Evolutionary conservation across 2,329 filamentous ascomycete species (phyloP).

Genomic region (Aurifilum marmelostoma): DNA sequence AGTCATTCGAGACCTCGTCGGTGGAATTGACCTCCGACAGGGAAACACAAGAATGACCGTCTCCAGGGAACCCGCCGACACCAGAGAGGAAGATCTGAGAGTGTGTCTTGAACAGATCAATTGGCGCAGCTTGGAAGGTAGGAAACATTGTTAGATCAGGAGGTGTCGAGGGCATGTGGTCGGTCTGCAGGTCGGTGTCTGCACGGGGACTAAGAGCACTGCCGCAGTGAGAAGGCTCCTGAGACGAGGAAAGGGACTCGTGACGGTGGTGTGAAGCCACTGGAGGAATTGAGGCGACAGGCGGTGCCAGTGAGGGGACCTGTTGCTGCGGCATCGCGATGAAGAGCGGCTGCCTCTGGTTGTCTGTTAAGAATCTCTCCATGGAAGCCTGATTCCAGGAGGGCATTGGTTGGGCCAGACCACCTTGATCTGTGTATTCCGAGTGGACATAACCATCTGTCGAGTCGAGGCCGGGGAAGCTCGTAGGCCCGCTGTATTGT

Average conservation of each 20-base stretch:
- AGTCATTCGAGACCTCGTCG: constrained; percentile 36
- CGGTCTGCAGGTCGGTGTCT: constrained; percentile 44
- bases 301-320: constrained; percentile 17
- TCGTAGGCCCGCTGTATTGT: constrained; percentile 13
- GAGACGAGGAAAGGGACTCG: constrained; percentile 44
- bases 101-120: constrained; percentile 35
- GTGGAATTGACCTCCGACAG: constrained; percentile 40
- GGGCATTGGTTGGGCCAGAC: constrained; percentile 28
- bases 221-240: constrained; percentile 42
- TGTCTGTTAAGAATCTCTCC: constrained; percentile 38
- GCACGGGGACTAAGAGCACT: constrained; percentile 43
- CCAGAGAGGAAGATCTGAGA: constrained; percentile 37
- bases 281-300: constrained; percentile 29
- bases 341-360: constrained; percentile 35
- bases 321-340: constrained; percentile 29
- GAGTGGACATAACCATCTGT: constrained; percentile 24
- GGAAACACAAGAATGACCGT: constrained; percentile 38
- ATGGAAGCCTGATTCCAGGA: constrained; percentile 34
- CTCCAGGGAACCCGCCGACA: constrained; percentile 33
- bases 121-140: constrained; percentile 34
- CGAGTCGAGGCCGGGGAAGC: constrained; percentile 12
- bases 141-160: constrained; percentile 39
- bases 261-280: constrained; percentile 35
- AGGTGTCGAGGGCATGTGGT: constrained; percentile 43
- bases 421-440: constrained; percentile 35